Evolutionary conservation across 495 filamentous ascomycete genomes (phyloP), one percentile per base, ranked within the genome.

Genomic region (Aspergillus olivimuriae): DNA sequence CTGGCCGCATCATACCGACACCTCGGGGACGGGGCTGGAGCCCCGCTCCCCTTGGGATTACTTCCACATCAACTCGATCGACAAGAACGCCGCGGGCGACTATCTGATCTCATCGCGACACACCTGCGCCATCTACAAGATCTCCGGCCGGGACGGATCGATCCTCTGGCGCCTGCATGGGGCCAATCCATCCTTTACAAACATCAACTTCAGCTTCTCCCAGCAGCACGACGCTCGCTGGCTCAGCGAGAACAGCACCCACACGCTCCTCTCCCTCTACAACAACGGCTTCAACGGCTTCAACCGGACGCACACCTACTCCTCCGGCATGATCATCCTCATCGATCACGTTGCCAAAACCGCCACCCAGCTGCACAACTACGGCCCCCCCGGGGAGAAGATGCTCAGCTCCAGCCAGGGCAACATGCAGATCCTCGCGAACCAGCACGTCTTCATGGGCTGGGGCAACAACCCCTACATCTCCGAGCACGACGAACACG

Each of bases 41-140:
- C 57, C 65, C 32, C 54, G 52, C 43, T 55, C 73, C 46, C 72
- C 78, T 3, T 82, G 74, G 73, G 77, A 83, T 56, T 81, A 76
- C 55, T 82, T 81, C 62, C 78, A 81, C 57, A 77, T 83, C 60
- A 81, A 82, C 57, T 78, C 75, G 15, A 65, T 83, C 39, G 77
- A 81, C 51, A 80, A 79, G 56, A 72, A 77, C 52, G 33, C 34
- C 0, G 68, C 72, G 3, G 76, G 78, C 4, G 73, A 79, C 57
- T 82, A 81, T 51, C 52, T 82, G 30, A 73, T 82, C 19, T 81
- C 78, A 2, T 74, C 74, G 5, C 74, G 80, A 4, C 73, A 82
- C 51, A 73, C 72, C 1, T 73, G 70, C 52, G 65, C 74, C 21
- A 68, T 83, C 38, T 77, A 77, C 53, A 77, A 78, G 50, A 72